Evolutionary conservation across 345 rosid species (phyloP).

Genomic region (Syzygium oleosum): DNA sequence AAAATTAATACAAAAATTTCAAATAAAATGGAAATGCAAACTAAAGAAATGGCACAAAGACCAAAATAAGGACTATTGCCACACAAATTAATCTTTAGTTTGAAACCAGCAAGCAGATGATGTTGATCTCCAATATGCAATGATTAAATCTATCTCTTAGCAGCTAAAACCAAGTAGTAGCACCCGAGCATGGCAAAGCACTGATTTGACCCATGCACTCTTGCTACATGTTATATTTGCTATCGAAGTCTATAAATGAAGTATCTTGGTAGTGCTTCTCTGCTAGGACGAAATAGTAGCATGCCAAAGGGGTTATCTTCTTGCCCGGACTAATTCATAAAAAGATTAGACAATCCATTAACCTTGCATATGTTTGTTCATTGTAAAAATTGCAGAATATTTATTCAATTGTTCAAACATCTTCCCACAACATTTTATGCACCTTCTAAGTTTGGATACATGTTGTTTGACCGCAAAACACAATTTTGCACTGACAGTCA

Average conservation of each 20-base stretch:
- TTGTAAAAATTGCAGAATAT: neutral
- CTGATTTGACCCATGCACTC: neutral
- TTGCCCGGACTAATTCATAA: neutral
- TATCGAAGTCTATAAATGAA: neutral
- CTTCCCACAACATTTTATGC: neutral
- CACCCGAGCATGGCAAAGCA: neutral
- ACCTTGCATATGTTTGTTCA: neutral
- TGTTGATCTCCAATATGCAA: neutral
- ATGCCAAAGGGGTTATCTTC: neutral
- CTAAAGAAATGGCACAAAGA: neutral
- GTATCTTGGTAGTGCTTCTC: neutral
- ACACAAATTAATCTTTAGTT: neutral
- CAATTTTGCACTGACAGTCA: slow-evolving; percentile 39
- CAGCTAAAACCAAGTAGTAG: neutral
- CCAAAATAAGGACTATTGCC: neutral
- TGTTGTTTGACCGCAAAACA: slow-evolving; percentile 40
- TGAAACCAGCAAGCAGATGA: neutral
- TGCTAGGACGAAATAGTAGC: neutral
- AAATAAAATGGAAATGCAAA: neutral
- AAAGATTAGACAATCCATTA: neutral
- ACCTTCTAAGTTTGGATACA: slow-evolving; percentile 37
- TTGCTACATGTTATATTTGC: neutral
- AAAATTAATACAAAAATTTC: neutral
- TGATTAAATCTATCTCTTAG: neutral
- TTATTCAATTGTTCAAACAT: neutral